These are phyloP conservation scores for Magnusiomyces sp. DNA, from an alignment of 1,139 yeast species.

Conservation along the genomic window DNA sequence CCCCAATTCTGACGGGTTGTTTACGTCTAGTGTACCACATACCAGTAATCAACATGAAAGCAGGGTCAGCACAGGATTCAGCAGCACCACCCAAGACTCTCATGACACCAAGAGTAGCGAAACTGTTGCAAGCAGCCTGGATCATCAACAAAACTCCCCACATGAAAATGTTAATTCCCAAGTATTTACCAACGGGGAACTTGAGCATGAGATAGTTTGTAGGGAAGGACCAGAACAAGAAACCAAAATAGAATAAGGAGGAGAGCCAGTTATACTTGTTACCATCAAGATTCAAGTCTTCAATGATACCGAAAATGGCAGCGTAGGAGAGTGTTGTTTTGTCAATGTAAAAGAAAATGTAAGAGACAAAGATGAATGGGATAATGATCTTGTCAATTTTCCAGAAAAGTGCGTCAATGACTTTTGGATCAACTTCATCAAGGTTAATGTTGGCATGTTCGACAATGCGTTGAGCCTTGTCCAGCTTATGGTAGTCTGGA, in stretches of 20 bases:
- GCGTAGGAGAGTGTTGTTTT: constrained; percentile 53
- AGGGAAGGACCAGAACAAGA: constrained; percentile 46
- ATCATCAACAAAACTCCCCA: constrained; percentile 45
- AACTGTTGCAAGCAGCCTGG: constrained; percentile 42
- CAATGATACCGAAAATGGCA: constrained; percentile 49
- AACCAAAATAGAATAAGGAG: constrained; percentile 52
- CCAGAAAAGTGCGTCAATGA: constrained; percentile 28
- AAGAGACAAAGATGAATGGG: constrained; percentile 48
- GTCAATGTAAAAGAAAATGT: constrained; percentile 56
- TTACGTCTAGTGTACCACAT: constrained; percentile 43
- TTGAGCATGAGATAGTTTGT: constrained; percentile 45
- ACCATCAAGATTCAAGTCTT: constrained; percentile 32
- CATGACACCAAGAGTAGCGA: constrained; percentile 43
- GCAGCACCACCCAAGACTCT: constrained; percentile 43
- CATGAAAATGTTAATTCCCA: constrained; percentile 37
- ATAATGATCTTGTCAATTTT: constrained; percentile 45
- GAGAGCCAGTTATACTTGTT: constrained; percentile 46
- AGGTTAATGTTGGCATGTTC: constrained; percentile 6
- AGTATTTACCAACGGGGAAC: constrained; percentile 46
- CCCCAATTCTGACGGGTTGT: constrained; percentile 45
- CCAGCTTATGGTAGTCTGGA: background rate
- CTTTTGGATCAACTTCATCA: constrained; percentile 13
- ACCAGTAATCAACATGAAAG: constrained; percentile 44
- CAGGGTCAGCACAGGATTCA: constrained; percentile 49
- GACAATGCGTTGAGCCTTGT: constrained; percentile 7